Percentiles rank a stretch among this genome's conserved stretches.
Evolutionary conservation across 495 filamentous ascomycete species (phyloP).

Genomic region (Collariella sp.): DNA sequence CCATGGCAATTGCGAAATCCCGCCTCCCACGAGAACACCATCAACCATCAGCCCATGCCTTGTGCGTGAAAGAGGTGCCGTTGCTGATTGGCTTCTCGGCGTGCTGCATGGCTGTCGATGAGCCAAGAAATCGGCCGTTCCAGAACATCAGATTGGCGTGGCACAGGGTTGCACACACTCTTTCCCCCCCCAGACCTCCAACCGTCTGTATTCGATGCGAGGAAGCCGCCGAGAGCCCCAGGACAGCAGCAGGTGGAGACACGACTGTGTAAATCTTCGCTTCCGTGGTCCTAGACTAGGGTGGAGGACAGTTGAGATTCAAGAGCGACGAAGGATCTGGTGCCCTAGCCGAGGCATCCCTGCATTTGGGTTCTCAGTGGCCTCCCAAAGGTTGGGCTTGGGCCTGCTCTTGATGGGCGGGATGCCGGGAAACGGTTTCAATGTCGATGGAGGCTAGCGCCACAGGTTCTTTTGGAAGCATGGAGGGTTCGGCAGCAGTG

Average conservation of each 20-base stretch:
- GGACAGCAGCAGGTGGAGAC: background rate
- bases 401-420: too few relatives aligned
- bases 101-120: background rate
- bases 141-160: slow-evolving; percentile 15
- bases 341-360: too few relatives aligned
- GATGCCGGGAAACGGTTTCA: too few relatives aligned
- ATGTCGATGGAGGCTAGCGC: background rate
- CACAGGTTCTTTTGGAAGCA: background rate
- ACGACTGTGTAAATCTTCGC: background rate
- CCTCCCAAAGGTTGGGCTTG: too few relatives aligned
- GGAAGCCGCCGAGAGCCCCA: background rate
- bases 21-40: background rate
- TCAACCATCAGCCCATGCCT: background rate
- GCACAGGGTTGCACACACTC: background rate
- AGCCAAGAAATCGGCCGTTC: slow-evolving; percentile 16
- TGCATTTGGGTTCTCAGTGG: too few relatives aligned
- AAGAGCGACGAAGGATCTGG: too few relatives aligned
- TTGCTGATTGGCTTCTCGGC: slow-evolving; percentile 2
- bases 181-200: background rate
- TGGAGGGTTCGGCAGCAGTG: background rate
- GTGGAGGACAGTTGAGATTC: too few relatives aligned
- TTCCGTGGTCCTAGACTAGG: background rate
- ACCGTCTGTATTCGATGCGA: background rate
- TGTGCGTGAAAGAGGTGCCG: background rate
- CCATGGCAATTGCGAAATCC: slow-evolving; percentile 9